Conservation (phyloP, 2,329 filamentous ascomycete species). For the Cordyceps tenuipes region DNA sequence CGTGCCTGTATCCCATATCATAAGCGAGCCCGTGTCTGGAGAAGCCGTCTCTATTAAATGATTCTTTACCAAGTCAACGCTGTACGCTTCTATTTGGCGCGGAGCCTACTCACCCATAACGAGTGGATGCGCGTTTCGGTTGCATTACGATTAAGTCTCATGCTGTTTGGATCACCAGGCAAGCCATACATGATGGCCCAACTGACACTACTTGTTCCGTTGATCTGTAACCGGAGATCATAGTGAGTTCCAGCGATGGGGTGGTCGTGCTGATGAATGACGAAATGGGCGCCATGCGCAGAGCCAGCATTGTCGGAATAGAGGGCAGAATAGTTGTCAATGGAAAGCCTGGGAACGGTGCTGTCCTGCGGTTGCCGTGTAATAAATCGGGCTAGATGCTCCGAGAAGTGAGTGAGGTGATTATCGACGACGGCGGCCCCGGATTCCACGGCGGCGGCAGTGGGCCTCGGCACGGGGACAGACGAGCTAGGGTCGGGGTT, state of each 20-base stretch:
- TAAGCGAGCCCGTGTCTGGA: constrained; percentile 43
- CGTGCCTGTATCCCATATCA: constrained; percentile 56
- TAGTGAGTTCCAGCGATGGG: constrained; percentile 61
- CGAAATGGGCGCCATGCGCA: constrained; percentile 45
- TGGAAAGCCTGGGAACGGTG: constrained; percentile 19
- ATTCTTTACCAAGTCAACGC: constrained; percentile 33
- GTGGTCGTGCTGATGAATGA: constrained; percentile 67
- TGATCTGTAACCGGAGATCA: constrained; percentile 63
- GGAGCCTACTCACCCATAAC: constrained; percentile 38
- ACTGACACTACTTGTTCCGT: constrained; percentile 54
- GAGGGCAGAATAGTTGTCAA: constrained; percentile 27
- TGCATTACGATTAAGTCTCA: constrained; percentile 47
- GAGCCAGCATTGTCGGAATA: constrained; percentile 27
- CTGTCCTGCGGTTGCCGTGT: constrained; percentile 16
- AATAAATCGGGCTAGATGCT: constrained; percentile 22
- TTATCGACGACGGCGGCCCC: constrained; percentile 28
- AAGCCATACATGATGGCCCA: constrained; percentile 58
- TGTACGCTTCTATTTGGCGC: not conserved
- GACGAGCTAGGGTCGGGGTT: not conserved
- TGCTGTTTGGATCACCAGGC: constrained; percentile 49
- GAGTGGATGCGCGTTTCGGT: constrained; percentile 55
- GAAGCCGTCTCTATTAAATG: constrained; percentile 54
- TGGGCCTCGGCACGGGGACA: constrained; percentile 11
- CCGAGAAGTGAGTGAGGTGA: constrained; percentile 32
- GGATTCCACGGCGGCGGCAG: constrained; percentile 32